Conservation (phyloP, 176 grass and related monocot species). For the Hyparrhenia diplandra region DNA sequence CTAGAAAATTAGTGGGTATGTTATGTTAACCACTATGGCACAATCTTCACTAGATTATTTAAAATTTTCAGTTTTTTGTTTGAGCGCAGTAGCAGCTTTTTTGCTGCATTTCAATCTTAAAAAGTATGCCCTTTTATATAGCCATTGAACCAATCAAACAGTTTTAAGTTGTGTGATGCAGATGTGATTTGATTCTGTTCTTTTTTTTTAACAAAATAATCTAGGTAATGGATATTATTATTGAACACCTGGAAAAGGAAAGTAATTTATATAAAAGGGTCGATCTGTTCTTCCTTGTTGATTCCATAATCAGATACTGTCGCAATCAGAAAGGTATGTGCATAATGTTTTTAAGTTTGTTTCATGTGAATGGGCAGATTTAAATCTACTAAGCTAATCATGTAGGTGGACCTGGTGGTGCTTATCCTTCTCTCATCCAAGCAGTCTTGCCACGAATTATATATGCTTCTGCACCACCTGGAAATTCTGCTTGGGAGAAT, state of each 20-base stretch:
- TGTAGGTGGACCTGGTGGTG: constrained; percentile 71
- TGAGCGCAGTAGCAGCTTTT: neutral
- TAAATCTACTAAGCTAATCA: constrained; percentile 30
- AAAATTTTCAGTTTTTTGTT: neutral
- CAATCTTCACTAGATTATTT: neutral
- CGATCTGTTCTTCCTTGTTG: constrained; percentile 91
- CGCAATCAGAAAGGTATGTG: constrained; percentile 81
- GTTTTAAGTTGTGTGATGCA: neutral
- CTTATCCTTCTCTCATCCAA: constrained; percentile 86
- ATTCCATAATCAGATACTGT: constrained; percentile 94
- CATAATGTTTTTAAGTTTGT: neutral
- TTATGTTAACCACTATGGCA: neutral
- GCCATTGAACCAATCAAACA: neutral
- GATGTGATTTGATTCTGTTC: constrained; percentile 16
- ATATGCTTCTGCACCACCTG: constrained; percentile 75
- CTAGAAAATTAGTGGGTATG: neutral
- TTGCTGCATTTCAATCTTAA: constrained; percentile 11
- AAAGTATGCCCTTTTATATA: neutral
- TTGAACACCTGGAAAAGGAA: constrained; percentile 84
- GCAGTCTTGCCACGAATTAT: constrained; percentile 82
- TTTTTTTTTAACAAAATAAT: constrained; percentile 20
- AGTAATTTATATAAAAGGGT: constrained; percentile 81
- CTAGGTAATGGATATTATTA: constrained; percentile 92
- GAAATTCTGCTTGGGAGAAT: constrained; percentile 93
- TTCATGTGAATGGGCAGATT: neutral